Base-by-base conservation (phyloP, 2,329 filamentous ascomycete genomes). In the Aspergillus persii region DNA sequence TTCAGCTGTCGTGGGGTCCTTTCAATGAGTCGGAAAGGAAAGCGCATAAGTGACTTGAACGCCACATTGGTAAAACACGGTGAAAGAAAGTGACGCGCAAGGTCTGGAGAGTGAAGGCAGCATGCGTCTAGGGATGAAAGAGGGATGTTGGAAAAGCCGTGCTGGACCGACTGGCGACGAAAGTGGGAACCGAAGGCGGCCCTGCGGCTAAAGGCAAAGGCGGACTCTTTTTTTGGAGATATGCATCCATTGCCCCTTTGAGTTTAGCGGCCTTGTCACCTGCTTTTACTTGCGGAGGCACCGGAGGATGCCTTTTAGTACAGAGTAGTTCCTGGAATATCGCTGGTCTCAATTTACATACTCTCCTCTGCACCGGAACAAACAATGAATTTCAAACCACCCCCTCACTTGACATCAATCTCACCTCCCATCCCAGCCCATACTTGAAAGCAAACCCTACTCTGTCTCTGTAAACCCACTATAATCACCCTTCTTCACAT, bases 401-500 rank as follows among this genome's bases (percentile, higher is more conserved):
- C 12, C 36, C 15, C 11, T 41, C 36, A 41, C 15, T 6, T 15
- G 15, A 41, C 39, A 46, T 39, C 12, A 33, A 33, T 41, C 41
- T 7, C 15, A 15, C 47, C 33, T 23, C 18, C 15, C 33, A 47
- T 30, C 29, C 15, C 4, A 52, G n/a, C 12, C 12, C 33, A 53
- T 4, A 8, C 15, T 8, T 39, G 26, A 31, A 12, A 18, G 36
- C 23, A 49, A 31, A 23, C 23, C 27, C 50, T 26, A 47, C 48
- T 41, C 47, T 48, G 30, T n/a, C 47, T 86, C 79, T 0, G 86
- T 85, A 56, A 88, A 89, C 0, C 86, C 86, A 0, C 70, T 80
- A 71, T 76, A 77, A 56, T 80, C 76, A 50, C 84, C 81, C 67
- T 82, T 68, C 62, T 69, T 68, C 49, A 65, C 47, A 36, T 61